Evolutionary conservation across 352 stramenopile species (phyloP).

Genomic region (Lagenidium sp.): DNA sequence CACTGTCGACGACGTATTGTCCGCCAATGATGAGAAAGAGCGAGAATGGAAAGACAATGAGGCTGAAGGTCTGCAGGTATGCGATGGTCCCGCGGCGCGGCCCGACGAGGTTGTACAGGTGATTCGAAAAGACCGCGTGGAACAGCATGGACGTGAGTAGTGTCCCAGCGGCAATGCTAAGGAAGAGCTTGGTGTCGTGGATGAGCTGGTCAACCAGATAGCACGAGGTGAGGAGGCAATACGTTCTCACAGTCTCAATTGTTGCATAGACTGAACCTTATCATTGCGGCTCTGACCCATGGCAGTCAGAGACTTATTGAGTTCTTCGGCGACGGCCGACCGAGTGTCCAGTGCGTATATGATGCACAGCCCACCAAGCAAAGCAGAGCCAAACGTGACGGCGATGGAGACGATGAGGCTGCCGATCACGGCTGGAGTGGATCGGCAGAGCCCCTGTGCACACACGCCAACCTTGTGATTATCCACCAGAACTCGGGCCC

Average conservation of each 20-base stretch:
- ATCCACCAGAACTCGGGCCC: not conserved
- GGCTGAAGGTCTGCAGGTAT: constrained; percentile 64
- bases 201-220: constrained; percentile 18
- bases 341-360: constrained; percentile 35
- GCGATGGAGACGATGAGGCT: constrained; percentile 47
- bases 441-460: constrained; percentile 29
- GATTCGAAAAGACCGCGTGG: constrained; percentile 29
- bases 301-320: constrained; percentile 35
- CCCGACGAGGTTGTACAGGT: constrained; percentile 41
- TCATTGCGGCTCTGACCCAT: constrained; percentile 20
- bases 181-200: constrained; percentile 22
- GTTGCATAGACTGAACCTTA: constrained; percentile 16
- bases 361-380: constrained; percentile 50
- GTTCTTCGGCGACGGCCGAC: constrained; percentile 31
- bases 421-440: constrained; percentile 35
- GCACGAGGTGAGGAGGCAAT: not conserved
- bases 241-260: too few species aligned
- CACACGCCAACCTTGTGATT: not conserved
- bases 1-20: constrained; percentile 71
- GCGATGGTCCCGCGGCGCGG: constrained; percentile 38
- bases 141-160: constrained; percentile 25
- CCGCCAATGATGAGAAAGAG: constrained; percentile 58
- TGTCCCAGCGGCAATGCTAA: constrained; percentile 22
- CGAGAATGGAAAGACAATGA: constrained; percentile 54
- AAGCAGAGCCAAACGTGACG: constrained; percentile 29